Percentiles rank a stretch among this genome's conserved stretches.
phyloP scores from a whole-genome alignment of 2,329 filamentous ascomycete species.

The Aureobasidium zeae region DNA sequence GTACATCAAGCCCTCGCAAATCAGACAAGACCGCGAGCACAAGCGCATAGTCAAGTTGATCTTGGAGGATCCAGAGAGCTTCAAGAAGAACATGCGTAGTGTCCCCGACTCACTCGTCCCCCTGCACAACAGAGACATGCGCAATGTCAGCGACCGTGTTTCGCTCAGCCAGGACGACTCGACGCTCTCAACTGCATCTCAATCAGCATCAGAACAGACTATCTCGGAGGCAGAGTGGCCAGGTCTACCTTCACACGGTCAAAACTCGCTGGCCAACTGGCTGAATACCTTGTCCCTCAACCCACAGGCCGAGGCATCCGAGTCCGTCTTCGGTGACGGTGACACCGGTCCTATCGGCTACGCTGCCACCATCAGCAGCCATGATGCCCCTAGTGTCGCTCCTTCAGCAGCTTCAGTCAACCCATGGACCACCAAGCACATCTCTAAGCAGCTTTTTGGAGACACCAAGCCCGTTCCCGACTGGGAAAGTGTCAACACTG shows the following conservation, averaged over 20 bases:
- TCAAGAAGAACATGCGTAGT: slow-evolving; percentile 20
- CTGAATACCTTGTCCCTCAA: slow-evolving; percentile 11
- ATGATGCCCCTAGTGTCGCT: slow-evolving; percentile 1
- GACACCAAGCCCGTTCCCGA: slow-evolving; percentile 26
- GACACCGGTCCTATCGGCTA: neutral
- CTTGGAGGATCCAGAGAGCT: slow-evolving; percentile 22
- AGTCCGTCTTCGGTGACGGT: neutral
- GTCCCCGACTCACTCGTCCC: neutral
- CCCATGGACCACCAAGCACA: slow-evolving; percentile 17
- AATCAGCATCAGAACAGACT: neutral
- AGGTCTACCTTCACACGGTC: slow-evolving; percentile 10
- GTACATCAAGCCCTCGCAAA: slow-evolving; percentile 34
- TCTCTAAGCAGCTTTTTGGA: slow-evolving; percentile 25
- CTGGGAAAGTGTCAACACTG: slow-evolving; percentile 21
- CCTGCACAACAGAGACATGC: neutral
- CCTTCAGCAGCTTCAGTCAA: neutral
- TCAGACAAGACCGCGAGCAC: slow-evolving; percentile 42
- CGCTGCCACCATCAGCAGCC: neutral
- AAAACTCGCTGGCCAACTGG: neutral
- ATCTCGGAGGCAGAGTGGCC: slow-evolving; percentile 17
- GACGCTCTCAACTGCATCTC: slow-evolving; percentile 6
- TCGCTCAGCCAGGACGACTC: slow-evolving; percentile 1
- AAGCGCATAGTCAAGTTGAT: slow-evolving; percentile 39
- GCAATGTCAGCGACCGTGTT: slow-evolving; percentile 2
- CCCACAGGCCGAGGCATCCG: neutral